Percentiles rank a stretch among this genome's conserved stretches.
These are phyloP conservation scores for Adansonia gregorii DNA, from an alignment of 441 rosid species.

Conservation along the genomic window DNA sequence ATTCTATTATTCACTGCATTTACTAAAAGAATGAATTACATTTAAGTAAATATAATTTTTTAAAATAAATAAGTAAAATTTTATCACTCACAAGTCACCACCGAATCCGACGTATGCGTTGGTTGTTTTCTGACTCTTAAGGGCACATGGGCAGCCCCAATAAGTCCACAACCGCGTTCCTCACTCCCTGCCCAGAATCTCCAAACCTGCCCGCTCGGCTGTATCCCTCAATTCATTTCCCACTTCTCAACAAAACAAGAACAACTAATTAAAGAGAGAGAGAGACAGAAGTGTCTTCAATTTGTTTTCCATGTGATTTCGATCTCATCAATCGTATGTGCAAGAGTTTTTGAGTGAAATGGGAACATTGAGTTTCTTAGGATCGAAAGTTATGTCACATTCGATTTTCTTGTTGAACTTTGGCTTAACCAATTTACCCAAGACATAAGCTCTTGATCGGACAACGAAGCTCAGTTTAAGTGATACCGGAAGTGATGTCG, in stretches of 20 bases:
- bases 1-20: background rate
- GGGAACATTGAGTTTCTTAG: conserved; percentile 60
- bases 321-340: conserved; percentile 45
- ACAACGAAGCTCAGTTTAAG: conserved; percentile 60
- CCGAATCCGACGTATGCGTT: conserved; percentile 29
- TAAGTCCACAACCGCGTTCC: conserved; percentile 31
- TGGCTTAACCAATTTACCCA: conserved; percentile 90
- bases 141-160: conserved; percentile 47
- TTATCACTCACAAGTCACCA: conserved; percentile 26
- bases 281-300: background rate
- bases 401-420: conserved; percentile 70
- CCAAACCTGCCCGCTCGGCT: conserved; percentile 61
- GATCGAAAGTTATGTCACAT: conserved; percentile 64
- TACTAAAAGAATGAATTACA: conserved; percentile 14
- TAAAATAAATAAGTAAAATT: background rate
- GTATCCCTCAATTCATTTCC: conserved; percentile 37
- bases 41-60: background rate
- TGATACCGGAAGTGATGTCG: conserved; percentile 56
- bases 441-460: conserved; percentile 73
- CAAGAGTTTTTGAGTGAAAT: conserved; percentile 71
- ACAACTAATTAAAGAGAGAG: background rate
- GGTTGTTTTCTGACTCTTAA: conserved; percentile 20
- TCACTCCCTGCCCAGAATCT: background rate
- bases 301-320: conserved; percentile 5
- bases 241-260: conserved; percentile 19